These are phyloP conservation scores for Emericellopsis cladophorae DNA, from an alignment of 2,329 filamentous ascomycete genomes.

Conservation along the genomic window DNA sequence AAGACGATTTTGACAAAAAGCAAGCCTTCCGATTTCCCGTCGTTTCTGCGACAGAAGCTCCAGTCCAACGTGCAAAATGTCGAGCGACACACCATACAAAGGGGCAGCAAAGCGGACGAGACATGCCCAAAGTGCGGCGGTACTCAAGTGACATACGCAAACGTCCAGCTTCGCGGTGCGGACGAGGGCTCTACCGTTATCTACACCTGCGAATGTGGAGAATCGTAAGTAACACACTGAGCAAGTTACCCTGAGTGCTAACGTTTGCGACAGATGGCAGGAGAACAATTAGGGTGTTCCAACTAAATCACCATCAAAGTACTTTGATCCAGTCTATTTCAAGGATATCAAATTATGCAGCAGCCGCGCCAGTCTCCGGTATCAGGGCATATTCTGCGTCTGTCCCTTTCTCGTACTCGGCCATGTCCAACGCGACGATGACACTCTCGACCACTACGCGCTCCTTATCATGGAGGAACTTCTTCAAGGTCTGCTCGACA, in stretches of 20 bases:
- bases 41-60: slow-evolving; percentile 71
- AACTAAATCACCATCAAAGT: neutral
- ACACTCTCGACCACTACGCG: slow-evolving; percentile 90
- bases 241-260: slow-evolving; percentile 8
- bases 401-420: slow-evolving; percentile 84
- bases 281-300: slow-evolving; percentile 40
- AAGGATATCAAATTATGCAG: slow-evolving; percentile 16
- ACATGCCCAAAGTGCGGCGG: slow-evolving; percentile 72
- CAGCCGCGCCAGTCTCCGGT: slow-evolving; percentile 43
- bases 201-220: slow-evolving; percentile 75
- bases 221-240: slow-evolving; percentile 50
- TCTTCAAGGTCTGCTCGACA: slow-evolving; percentile 73
- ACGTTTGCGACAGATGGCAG: slow-evolving; percentile 29
- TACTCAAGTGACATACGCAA: slow-evolving; percentile 73
- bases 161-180: slow-evolving; percentile 76
- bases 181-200: slow-evolving; percentile 94
- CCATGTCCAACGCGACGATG: slow-evolving; percentile 94
- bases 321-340: neutral
- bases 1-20: slow-evolving; percentile 70
- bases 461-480: slow-evolving; percentile 81
- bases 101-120: slow-evolving; percentile 53
- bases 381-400: slow-evolving; percentile 87
- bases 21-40: slow-evolving; percentile 86
- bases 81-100: slow-evolving; percentile 64
- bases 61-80: slow-evolving; percentile 74